These are phyloP conservation scores for Hericium rajendrae DNA, from an alignment of 768 basidiomycete species.

Conservation along the genomic window DNA sequence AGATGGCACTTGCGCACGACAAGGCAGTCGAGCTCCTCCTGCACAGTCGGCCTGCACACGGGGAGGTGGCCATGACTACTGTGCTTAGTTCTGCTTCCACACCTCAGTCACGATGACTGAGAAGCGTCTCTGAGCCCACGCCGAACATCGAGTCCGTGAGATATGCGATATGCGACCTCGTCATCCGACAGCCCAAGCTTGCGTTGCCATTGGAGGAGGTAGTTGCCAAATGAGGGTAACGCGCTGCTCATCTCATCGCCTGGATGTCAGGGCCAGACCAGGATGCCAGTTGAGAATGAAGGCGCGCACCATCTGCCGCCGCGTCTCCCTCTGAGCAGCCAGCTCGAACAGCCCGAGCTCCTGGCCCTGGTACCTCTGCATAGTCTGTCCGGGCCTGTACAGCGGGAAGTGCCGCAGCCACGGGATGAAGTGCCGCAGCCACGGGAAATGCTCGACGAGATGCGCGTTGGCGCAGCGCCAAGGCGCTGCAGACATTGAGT, in stretches of 20 bases:
- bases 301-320: conserved; percentile 20
- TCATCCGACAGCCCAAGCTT: conserved; percentile 23
- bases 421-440: conserved; percentile 25
- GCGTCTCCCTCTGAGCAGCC: conserved; percentile 21
- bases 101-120: background rate
- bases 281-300: background rate
- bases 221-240: conserved; percentile 25
- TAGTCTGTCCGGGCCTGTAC: conserved; percentile 30
- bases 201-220: conserved; percentile 27
- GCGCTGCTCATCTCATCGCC: conserved; percentile 19
- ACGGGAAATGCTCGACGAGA: conserved; percentile 27
- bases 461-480: conserved; percentile 28
- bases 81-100: conserved; percentile 18
- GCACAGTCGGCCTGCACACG: conserved; percentile 23
- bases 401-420: too few species aligned
- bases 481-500: conserved; percentile 27
- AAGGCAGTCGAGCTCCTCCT: too few species aligned
- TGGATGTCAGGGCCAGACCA: conserved; percentile 6
- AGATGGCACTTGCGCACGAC: too few species aligned
- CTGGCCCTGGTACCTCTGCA: conserved; percentile 41
- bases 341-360: conserved; percentile 25
- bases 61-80: conserved; percentile 31
- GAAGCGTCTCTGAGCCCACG: conserved; percentile 28
- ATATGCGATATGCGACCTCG: conserved; percentile 29
- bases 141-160: conserved; percentile 34